Conservation (phyloP, 352 stramenopile species). For the Halophytophthora batemanensis region DNA sequence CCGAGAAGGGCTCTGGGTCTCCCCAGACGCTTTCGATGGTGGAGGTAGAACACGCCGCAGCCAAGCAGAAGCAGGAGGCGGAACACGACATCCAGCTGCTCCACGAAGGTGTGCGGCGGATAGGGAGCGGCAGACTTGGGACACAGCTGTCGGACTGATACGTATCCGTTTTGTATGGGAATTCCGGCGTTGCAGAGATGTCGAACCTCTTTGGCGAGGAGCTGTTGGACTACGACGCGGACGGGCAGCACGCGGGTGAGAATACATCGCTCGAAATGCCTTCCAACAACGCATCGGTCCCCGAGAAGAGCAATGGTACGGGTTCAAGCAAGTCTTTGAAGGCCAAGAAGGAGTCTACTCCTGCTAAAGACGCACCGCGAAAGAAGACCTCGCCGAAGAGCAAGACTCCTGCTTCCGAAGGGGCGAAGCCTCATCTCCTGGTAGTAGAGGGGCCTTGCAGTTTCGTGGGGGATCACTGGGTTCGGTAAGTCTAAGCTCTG, state of each 20-base stretch:
- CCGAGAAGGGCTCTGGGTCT: constrained; percentile 6
- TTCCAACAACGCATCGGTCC: background rate
- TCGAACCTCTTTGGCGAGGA: constrained; percentile 44
- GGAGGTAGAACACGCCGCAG: constrained; percentile 15
- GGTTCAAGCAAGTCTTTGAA: background rate
- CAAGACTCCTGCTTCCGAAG: background rate
- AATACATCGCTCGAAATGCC: constrained; percentile 4
- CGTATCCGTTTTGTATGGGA: background rate
- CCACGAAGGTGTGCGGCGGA: constrained; percentile 27
- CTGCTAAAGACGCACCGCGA: background rate
- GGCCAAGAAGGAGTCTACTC: background rate
- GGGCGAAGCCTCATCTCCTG: constrained; percentile 7
- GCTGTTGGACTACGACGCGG: constrained; percentile 30
- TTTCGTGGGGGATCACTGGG: constrained; percentile 20
- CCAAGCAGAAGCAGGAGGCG: constrained; percentile 15
- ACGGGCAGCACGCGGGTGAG: constrained; percentile 7
- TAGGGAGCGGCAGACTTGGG: background rate
- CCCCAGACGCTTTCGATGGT: constrained; percentile 10
- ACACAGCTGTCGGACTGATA: background rate
- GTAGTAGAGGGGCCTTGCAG: constrained; percentile 31
- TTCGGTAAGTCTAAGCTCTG: constrained; percentile 12
- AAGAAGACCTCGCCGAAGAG: background rate
- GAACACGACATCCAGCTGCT: constrained; percentile 39
- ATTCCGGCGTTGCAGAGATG: constrained; percentile 31
- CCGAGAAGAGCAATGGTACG: background rate